These are phyloP conservation scores for Xylariaceae sp. DNA, from an alignment of 2,329 filamentous ascomycete species.

Conservation along the genomic window DNA sequence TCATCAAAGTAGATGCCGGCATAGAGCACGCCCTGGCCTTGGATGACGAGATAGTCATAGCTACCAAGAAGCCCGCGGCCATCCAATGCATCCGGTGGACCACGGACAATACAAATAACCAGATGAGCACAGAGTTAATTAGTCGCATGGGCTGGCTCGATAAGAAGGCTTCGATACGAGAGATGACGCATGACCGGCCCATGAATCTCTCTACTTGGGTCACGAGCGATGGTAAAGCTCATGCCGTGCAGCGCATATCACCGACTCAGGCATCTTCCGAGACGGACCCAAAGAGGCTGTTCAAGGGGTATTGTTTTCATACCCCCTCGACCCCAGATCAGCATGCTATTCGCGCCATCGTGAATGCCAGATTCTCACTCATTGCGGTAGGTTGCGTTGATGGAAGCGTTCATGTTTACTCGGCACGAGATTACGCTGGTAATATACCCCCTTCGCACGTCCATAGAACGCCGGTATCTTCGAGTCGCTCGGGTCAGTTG, in stretches of 20 bases:
- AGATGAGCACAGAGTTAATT: slow-evolving; percentile 86
- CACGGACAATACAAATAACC: slow-evolving; percentile 71
- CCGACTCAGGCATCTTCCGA: slow-evolving; percentile 36
- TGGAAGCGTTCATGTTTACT: slow-evolving; percentile 82
- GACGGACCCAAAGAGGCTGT: slow-evolving; percentile 60
- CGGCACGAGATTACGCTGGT: slow-evolving; percentile 84
- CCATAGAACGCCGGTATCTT: slow-evolving; percentile 64
- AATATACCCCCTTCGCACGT: slow-evolving; percentile 85
- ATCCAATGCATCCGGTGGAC: slow-evolving; percentile 96
- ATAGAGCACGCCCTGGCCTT: slow-evolving; percentile 83
- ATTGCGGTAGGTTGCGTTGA: slow-evolving; percentile 79
- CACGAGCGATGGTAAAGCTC: slow-evolving; percentile 78
- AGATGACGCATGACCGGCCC: slow-evolving; percentile 90
- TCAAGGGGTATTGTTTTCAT: slow-evolving; percentile 90
- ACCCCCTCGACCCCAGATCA: slow-evolving; percentile 55
- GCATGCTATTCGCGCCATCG: slow-evolving; percentile 66
- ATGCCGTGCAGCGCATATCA: slow-evolving; percentile 75
- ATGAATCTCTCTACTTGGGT: slow-evolving; percentile 97
- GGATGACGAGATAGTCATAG: slow-evolving; percentile 87
- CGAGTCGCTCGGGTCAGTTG: slow-evolving; percentile 61
- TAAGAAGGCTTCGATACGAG: slow-evolving; percentile 67
- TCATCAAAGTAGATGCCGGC: slow-evolving; percentile 95
- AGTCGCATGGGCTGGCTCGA: slow-evolving; percentile 82
- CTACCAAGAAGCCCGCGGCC: slow-evolving; percentile 86
- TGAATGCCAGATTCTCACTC: slow-evolving; percentile 92